These are phyloP conservation scores for Pyrenophora seminiperda DNA, from an alignment of 2,329 filamentous ascomycete genomes.

Conservation along the genomic window DNA sequence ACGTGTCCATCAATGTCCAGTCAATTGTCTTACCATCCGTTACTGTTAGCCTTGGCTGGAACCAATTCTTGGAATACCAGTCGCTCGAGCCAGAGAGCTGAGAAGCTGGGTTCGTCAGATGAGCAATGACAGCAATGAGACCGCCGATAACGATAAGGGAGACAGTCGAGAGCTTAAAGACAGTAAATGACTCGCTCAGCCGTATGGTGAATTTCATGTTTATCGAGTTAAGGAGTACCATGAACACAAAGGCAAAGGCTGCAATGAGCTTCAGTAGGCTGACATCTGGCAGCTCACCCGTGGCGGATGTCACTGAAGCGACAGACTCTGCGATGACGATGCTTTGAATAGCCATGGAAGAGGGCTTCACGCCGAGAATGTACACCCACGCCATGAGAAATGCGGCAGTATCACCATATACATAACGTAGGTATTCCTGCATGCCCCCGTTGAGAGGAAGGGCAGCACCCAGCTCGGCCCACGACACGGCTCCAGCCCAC, in stretches of 20 bases:
- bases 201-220: slow-evolving; percentile 50
- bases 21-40: slow-evolving; percentile 50
- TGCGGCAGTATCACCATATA: slow-evolving; percentile 66
- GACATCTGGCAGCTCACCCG: slow-evolving; percentile 21
- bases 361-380: slow-evolving; percentile 68
- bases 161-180: slow-evolving; percentile 47
- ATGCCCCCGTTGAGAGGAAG: slow-evolving; percentile 68
- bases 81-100: slow-evolving; percentile 39
- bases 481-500: slow-evolving; percentile 67
- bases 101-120: slow-evolving; percentile 35
- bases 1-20: slow-evolving; percentile 53
- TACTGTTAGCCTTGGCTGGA: slow-evolving; percentile 56
- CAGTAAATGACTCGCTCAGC: slow-evolving; percentile 51
- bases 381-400: slow-evolving; percentile 70
- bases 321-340: slow-evolving; percentile 62
- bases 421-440: slow-evolving; percentile 65
- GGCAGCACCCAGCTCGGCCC: slow-evolving; percentile 67
- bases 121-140: slow-evolving; percentile 37
- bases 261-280: slow-evolving; percentile 45
- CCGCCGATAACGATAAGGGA: slow-evolving; percentile 40
- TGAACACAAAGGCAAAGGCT: slow-evolving; percentile 44
- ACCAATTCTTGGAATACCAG: slow-evolving; percentile 59
- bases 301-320: slow-evolving; percentile 55
- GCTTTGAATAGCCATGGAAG: slow-evolving; percentile 66
- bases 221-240: slow-evolving; percentile 53